Percentiles rank a stretch among this genome's conserved stretches.
Evolutionary conservation across 2,329 filamentous ascomycete genomes (phyloP).

Genomic region (Neophaeococcomyces mojaviensis): DNA sequence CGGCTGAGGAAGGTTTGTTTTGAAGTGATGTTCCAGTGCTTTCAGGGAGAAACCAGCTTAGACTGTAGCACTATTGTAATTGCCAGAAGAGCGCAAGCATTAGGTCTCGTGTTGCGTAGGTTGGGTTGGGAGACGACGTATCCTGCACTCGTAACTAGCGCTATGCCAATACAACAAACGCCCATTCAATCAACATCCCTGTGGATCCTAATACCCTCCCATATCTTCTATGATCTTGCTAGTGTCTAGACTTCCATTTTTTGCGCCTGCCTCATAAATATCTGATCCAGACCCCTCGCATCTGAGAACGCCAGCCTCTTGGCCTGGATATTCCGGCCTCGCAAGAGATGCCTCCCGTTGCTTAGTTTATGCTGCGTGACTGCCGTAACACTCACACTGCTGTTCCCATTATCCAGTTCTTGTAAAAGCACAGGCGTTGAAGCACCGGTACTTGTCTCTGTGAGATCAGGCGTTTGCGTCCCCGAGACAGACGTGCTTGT

Average conservation of each 20-base stretch:
- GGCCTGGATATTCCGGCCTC: conserved; percentile 77
- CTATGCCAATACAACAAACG: no score
- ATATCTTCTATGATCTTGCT: no score
- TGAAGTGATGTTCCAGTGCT: neutral
- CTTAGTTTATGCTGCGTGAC: conserved; percentile 27
- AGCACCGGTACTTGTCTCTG: conserved; percentile 1
- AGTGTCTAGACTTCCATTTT: neutral
- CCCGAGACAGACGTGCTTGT: neutral
- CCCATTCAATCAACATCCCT: no score
- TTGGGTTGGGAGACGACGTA: no score
- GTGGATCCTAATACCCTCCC: no score
- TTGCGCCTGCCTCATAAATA: conserved; percentile 18
- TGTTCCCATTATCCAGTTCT: neutral
- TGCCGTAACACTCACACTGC: neutral
- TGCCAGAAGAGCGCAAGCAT: no score
- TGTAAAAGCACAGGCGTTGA: conserved; percentile 3
- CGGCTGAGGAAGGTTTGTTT: neutral
- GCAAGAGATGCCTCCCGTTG: conserved; percentile 62
- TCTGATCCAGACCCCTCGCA: conserved; percentile 71
- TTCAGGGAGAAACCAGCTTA: no score
- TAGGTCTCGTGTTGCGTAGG: no score
- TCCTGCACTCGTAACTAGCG: no score
- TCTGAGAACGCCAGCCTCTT: conserved; percentile 80
- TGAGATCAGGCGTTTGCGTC: neutral
- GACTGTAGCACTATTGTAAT: no score